Conservation (phyloP, 495 filamentous ascomycete genomes). For the Daldinia decipiens region DNA sequence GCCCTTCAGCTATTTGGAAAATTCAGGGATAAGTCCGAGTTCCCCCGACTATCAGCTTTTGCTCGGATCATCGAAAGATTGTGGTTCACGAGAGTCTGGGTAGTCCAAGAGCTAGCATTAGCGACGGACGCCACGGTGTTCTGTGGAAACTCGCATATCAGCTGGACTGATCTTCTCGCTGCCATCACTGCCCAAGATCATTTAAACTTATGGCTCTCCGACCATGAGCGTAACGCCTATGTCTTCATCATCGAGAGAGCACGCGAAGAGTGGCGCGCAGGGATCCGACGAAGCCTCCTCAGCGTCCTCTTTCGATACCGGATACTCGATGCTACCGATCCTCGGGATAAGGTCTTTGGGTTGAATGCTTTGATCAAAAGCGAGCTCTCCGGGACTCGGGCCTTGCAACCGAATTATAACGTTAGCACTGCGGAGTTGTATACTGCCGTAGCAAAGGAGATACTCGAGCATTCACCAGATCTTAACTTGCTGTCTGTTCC, state of each 20-base stretch:
- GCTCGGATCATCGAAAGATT: constrained; percentile 29
- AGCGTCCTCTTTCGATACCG: constrained; percentile 38
- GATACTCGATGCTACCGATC: constrained; percentile 37
- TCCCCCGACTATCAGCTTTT: constrained; percentile 31
- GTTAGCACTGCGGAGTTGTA: constrained; percentile 31
- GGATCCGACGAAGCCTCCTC: constrained; percentile 25
- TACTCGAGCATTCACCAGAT: constrained; percentile 21
- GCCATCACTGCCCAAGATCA: constrained; percentile 38
- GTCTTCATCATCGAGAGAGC: constrained; percentile 38
- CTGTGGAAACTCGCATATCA: constrained; percentile 32
- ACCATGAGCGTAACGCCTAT: constrained; percentile 38
- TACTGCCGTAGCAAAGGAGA: constrained; percentile 29
- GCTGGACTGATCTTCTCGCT: constrained; percentile 33
- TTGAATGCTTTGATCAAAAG: constrained; percentile 31
- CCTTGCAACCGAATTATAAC: constrained; percentile 31
- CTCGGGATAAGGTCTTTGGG: constrained; percentile 37
- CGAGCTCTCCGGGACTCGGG: constrained; percentile 12
- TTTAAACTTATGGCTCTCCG: constrained; percentile 33
- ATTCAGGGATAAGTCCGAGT: constrained; percentile 31
- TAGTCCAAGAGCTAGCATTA: constrained; percentile 40
- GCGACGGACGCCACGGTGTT: constrained; percentile 29
- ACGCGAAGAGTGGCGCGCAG: constrained; percentile 26
- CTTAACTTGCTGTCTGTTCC: constrained; percentile 38
- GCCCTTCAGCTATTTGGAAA: constrained; percentile 24
- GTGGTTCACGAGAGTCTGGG: constrained; percentile 44